phyloP scores from a whole-genome alignment of 805 yeast genomes.

The Crinitomyces ghanaensis region DNA sequence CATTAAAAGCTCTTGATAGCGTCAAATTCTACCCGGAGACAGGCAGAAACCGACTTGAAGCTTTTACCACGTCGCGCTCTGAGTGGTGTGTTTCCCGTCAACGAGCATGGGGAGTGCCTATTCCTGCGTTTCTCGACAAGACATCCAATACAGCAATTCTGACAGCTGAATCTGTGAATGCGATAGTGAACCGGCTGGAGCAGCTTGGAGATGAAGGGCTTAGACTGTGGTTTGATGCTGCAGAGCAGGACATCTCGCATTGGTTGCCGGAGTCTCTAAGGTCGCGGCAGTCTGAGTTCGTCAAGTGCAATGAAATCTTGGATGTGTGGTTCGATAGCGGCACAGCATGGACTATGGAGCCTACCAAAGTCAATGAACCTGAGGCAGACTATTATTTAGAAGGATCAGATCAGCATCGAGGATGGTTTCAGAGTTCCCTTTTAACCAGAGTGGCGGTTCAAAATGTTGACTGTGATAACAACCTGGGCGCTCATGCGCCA shows the following conservation, averaged over 20 bases:
- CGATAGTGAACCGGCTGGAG: slow-evolving; percentile 45
- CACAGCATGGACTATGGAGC: slow-evolving; percentile 67
- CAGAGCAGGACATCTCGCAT: slow-evolving; percentile 37
- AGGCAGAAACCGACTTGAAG: slow-evolving; percentile 57
- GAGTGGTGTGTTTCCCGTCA: slow-evolving; percentile 99
- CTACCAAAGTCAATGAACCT: slow-evolving; percentile 30
- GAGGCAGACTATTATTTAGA: slow-evolving; percentile 80
- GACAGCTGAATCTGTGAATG: slow-evolving; percentile 42
- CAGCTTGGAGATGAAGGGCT: slow-evolving; percentile 40
- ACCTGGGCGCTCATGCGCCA: slow-evolving; percentile 41
- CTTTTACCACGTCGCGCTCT: slow-evolving; percentile 65
- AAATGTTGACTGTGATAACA: too few species aligned
- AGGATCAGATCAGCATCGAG: slow-evolving; percentile 98
- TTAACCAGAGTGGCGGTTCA: slow-evolving; percentile 55
- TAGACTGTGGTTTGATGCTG: slow-evolving; percentile 53
- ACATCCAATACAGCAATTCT: slow-evolving; percentile 54
- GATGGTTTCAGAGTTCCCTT: slow-evolving; percentile 96
- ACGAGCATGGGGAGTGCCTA: slow-evolving; percentile 96
- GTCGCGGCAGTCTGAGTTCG: slow-evolving; percentile 33
- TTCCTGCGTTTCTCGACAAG: slow-evolving; percentile 66
- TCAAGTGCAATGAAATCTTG: slow-evolving; percentile 81
- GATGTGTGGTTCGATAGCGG: slow-evolving; percentile 99
- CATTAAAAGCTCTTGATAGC: slow-evolving; percentile 44
- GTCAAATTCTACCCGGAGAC: slow-evolving; percentile 66
- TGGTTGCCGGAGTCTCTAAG: slow-evolving; percentile 60